A percentile compares a stretch with the other conserved stretches of the same genome.
Evolutionary conservation across 2,329 filamentous ascomycete genomes (phyloP).

Genomic region (Diaporthe sp.): DNA sequence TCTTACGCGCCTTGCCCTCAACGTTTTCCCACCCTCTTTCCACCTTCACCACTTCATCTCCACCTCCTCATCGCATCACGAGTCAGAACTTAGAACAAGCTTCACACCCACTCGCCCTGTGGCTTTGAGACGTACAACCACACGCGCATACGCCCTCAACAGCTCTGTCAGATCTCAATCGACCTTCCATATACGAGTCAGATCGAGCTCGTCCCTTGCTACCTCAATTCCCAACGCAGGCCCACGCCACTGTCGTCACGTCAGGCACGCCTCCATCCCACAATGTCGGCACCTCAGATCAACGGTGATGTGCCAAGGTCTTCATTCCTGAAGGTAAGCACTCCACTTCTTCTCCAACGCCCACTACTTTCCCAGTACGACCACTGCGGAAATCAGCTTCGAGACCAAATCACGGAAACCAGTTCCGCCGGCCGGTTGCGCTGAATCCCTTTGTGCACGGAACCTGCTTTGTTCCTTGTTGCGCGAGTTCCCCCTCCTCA

Average conservation of each 20-base stretch:
- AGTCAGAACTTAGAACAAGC: slow-evolving; percentile 18
- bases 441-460: background rate
- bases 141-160: slow-evolving; percentile 5
- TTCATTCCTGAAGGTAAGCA: slow-evolving; percentile 62
- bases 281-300: slow-evolving; percentile 56
- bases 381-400: background rate
- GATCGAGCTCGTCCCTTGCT: slow-evolving; percentile 26
- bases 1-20: slow-evolving; percentile 1
- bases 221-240: background rate
- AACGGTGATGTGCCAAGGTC: slow-evolving; percentile 65
- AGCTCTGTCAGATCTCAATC: slow-evolving; percentile 25
- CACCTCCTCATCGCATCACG: slow-evolving; percentile 4
- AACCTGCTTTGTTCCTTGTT: background rate
- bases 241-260: slow-evolving; percentile 1
- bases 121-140: slow-evolving; percentile 5
- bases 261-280: background rate
- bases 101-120: slow-evolving; percentile 16
- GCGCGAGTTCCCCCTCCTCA: background rate
- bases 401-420: background rate
- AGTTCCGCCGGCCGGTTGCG: slow-evolving; percentile 1
- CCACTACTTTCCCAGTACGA: background rate
- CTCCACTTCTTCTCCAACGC: background rate
- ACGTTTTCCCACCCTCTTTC: background rate
- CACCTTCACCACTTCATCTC: background rate
- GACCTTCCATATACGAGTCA: slow-evolving; percentile 12